These are phyloP conservation scores for Podaxis sp. DNA, from an alignment of 768 basidiomycete species.

Conservation along the genomic window DNA sequence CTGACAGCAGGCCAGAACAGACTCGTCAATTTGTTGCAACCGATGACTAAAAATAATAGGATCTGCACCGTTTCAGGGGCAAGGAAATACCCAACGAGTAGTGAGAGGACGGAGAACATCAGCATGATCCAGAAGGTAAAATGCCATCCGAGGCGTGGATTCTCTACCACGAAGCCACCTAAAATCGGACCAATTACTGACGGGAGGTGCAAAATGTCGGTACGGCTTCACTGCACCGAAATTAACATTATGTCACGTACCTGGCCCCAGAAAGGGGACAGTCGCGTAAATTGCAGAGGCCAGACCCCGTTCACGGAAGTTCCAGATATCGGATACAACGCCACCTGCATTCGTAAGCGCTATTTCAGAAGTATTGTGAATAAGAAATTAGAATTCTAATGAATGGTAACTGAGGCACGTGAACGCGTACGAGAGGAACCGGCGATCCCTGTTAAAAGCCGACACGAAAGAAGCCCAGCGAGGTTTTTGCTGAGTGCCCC, in stretches of 20 bases:
- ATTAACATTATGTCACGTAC: conserved; percentile 19
- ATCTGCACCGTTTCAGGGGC: conserved; percentile 53
- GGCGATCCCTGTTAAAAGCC: conserved; percentile 53
- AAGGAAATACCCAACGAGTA: conserved; percentile 40
- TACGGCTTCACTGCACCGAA: background rate
- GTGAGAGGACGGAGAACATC: conserved; percentile 42
- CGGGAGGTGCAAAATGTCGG: background rate
- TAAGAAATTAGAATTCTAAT: background rate
- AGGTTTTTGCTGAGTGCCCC: conserved; percentile 47
- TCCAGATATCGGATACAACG: conserved; percentile 56
- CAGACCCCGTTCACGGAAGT: conserved; percentile 52
- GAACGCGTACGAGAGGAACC: conserved; percentile 47
- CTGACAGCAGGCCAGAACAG: conserved; percentile 21
- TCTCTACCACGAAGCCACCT: conserved; percentile 56
- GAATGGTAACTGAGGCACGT: conserved; percentile 3
- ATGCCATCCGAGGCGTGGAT: conserved; percentile 47
- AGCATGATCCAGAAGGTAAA: conserved; percentile 67
- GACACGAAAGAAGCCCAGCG: conserved; percentile 43
- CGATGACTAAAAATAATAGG: background rate
- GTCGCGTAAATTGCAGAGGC: conserved; percentile 57
- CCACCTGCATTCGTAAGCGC: conserved; percentile 58
- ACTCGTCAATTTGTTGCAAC: background rate
- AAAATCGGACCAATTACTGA: conserved; percentile 64
- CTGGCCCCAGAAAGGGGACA: conserved; percentile 55
- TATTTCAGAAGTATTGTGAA: conserved; percentile 16